Evolutionary conservation across 495 filamentous ascomycete species (phyloP).

Genomic region (Aspergillus sclerotiicarbonarius): DNA sequence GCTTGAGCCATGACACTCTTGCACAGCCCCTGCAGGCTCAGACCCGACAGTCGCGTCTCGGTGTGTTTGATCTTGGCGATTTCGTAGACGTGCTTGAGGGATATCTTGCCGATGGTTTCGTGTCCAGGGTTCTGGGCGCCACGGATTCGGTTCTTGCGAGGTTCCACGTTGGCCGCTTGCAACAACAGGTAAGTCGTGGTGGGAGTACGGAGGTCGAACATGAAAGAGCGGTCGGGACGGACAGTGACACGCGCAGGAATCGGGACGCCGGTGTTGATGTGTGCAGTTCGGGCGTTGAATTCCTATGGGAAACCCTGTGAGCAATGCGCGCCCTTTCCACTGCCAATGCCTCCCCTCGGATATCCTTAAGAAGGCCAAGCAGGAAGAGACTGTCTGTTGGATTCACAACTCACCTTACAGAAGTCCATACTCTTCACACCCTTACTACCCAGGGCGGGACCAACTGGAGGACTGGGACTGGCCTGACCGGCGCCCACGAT

Average conservation of each 20-base stretch:
- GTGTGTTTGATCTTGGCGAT: constrained; percentile 95
- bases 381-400: too few relatives aligned
- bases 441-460: constrained; percentile 94
- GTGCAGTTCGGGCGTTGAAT: constrained; percentile 92
- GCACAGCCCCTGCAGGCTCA: constrained; percentile 77
- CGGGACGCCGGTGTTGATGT: constrained; percentile 79
- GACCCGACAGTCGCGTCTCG: constrained; percentile 76
- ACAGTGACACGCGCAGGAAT: constrained; percentile 89
- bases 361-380: neutral
- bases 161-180: constrained; percentile 74
- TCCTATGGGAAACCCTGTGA: constrained; percentile 57
- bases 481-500: constrained; percentile 98
- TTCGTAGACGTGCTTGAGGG: constrained; percentile 95
- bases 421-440: constrained; percentile 99
- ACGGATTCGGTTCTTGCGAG: constrained; percentile 72
- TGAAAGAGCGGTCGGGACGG: constrained; percentile 88
- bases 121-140: constrained; percentile 77
- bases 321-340: neutral
- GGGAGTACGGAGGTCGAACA: constrained; percentile 90
- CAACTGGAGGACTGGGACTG: constrained; percentile 92
- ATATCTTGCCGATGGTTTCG: constrained; percentile 75
- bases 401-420: constrained; percentile 71
- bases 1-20: constrained; percentile 84
- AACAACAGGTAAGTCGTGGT: constrained; percentile 85
- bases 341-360: neutral